These are phyloP conservation scores for Colletotrichum chrysophilum DNA, from an alignment of 2,329 filamentous ascomycete genomes.

Conservation along the genomic window DNA sequence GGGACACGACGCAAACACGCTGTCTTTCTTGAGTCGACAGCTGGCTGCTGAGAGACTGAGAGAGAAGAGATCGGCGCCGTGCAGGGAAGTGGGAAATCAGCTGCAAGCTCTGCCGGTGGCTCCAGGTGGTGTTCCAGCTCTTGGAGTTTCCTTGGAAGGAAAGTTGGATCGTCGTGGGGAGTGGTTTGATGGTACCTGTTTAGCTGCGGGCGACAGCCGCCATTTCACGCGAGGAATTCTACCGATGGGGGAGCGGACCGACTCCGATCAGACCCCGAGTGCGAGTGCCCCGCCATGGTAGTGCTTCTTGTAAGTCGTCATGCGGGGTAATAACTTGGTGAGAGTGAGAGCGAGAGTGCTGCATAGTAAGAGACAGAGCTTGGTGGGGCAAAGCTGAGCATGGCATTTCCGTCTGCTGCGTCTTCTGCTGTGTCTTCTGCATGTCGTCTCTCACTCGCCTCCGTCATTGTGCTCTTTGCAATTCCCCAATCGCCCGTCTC, in stretches of 20 bases:
- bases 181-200: neutral
- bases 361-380: neutral
- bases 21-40: neutral
- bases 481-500: neutral
- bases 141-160: neutral
- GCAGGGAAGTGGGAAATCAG: neutral
- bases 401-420: neutral
- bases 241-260: neutral
- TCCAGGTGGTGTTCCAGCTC: neutral
- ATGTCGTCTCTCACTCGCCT: neutral
- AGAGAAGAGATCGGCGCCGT: neutral
- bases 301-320: neutral
- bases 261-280: neutral
- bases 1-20: neutral
- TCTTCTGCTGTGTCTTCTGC: neutral
- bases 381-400: neutral
- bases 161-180: neutral
- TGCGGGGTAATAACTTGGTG: slow-evolving; percentile 1
- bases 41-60: neutral
- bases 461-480: neutral
- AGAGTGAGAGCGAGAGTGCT: neutral
- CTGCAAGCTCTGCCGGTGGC: neutral
- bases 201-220: neutral
- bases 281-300: slow-evolving; percentile 8
- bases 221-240: neutral